These are phyloP conservation scores for Multifurca ochricompacta DNA, from an alignment of 768 basidiomycete species.

Conservation along the genomic window DNA sequence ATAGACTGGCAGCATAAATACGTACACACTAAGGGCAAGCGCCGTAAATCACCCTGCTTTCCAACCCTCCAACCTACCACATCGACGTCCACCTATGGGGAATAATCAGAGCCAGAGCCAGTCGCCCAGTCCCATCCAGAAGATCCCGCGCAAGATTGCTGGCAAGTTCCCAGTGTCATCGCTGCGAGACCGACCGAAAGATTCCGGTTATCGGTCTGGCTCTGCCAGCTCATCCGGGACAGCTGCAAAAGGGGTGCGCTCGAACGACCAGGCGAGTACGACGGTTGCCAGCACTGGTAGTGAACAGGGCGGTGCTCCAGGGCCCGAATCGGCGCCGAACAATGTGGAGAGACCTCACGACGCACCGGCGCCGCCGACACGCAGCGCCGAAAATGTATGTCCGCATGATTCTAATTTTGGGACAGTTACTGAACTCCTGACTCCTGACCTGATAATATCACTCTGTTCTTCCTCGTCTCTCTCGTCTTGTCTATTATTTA, in stretches of 20 bases:
- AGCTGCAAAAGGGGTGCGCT: neutral
- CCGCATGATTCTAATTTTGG: conserved; percentile 5
- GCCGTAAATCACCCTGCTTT: neutral
- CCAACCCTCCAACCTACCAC: conserved; percentile 12
- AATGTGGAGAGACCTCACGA: neutral
- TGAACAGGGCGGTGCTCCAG: neutral
- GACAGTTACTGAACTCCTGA: neutral
- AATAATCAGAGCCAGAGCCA: conserved; percentile 14
- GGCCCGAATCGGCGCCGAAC: conserved; percentile 15
- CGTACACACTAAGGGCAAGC: conserved; percentile 13
- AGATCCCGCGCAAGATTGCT: conserved; percentile 1
- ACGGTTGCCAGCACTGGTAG: neutral
- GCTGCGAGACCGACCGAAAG: conserved; percentile 4
- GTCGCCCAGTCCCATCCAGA: neutral
- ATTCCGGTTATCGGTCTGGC: conserved; percentile 17
- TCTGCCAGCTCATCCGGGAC: conserved; percentile 13
- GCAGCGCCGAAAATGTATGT: conserved; percentile 10
- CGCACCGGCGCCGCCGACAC: conserved; percentile 4
- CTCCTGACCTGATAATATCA: too few species aligned
- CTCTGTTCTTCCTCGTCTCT: neutral
- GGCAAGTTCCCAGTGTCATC: neutral
- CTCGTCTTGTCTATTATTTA: neutral
- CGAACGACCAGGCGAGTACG: neutral
- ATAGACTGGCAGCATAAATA: conserved; percentile 9
- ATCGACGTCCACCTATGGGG: conserved; percentile 15